Percentiles rank a stretch among this genome's conserved stretches.
phyloP scores from a whole-genome alignment of 2,329 filamentous ascomycete species.

The Aspergillus amoenus region DNA sequence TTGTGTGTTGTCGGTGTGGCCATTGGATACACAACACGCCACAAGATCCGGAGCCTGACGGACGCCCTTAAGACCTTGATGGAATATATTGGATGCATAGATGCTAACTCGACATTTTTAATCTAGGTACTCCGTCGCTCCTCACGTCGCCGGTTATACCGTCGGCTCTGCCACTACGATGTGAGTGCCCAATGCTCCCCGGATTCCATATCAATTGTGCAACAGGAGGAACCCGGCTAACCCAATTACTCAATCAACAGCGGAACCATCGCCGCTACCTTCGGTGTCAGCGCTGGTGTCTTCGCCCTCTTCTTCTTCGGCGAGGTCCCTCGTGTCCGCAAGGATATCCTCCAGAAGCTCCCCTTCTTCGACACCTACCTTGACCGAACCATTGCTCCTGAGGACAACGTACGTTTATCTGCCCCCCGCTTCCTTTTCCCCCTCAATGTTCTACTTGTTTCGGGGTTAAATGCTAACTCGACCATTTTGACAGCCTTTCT shows the following conservation, averaged over 20 bases:
- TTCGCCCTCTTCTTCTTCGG: slow-evolving; percentile 66
- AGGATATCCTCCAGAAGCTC: slow-evolving; percentile 62
- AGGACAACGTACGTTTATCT: slow-evolving; percentile 57
- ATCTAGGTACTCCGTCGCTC: slow-evolving; percentile 50
- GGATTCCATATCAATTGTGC: neutral
- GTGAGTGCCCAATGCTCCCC: slow-evolving; percentile 39
- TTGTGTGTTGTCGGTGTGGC: neutral
- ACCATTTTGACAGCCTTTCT: slow-evolving; percentile 32
- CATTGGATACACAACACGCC: neutral
- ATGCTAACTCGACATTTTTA: slow-evolving; percentile 21
- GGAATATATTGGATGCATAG: neutral
- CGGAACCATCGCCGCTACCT: slow-evolving; percentile 51
- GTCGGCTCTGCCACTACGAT: slow-evolving; percentile 40
- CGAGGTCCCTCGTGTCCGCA: slow-evolving; percentile 61
- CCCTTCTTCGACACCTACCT: slow-evolving; percentile 60
- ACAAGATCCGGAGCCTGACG: neutral
- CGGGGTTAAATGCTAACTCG: neutral
- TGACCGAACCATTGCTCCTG: slow-evolving; percentile 57
- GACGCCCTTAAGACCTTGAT: neutral
- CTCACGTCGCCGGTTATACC: slow-evolving; percentile 52
- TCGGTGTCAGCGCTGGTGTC: slow-evolving; percentile 58
- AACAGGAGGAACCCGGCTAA: neutral
- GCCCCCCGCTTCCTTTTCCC: slow-evolving; percentile 5
- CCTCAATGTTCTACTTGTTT: neutral
- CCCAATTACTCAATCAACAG: slow-evolving; percentile 22